These are phyloP conservation scores for Euphrasia confusa DNA, from an alignment of 257 asterid genomes.

Conservation along the genomic window DNA sequence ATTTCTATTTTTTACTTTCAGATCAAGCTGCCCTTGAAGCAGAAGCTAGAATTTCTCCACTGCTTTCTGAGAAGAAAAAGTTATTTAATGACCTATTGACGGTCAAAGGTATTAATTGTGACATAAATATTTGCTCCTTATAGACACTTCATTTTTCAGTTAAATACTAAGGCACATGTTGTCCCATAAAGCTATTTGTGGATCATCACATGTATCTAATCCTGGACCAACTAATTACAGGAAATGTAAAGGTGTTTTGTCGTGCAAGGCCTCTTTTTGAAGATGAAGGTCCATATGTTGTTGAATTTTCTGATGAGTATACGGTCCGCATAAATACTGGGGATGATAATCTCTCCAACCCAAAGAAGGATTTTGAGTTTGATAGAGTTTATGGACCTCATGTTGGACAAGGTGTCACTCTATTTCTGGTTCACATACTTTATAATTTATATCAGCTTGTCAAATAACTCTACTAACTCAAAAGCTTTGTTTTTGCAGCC, in stretches of 20 bases:
- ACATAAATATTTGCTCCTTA: slow-evolving; percentile 12
- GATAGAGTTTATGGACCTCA: slow-evolving; percentile 99
- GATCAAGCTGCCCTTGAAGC: slow-evolving; percentile 92
- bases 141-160: slow-evolving; percentile 14
- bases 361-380: slow-evolving; percentile 96
- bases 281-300: slow-evolving; percentile 79
- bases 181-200: slow-evolving; percentile 18
- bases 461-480: slow-evolving; percentile 29
- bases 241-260: slow-evolving; percentile 85
- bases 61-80: slow-evolving; percentile 80
- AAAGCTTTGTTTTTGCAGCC: slow-evolving; percentile 51
- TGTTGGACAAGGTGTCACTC: slow-evolving; percentile 76
- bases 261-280: slow-evolving; percentile 95
- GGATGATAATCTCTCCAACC: slow-evolving; percentile 67
- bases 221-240: slow-evolving; percentile 44
- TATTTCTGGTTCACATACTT: slow-evolving; percentile 19
- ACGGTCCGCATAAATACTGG: slow-evolving; percentile 74
- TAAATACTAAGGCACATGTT: slow-evolving; percentile 17
- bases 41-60: slow-evolving; percentile 88
- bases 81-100: slow-evolving; percentile 87
- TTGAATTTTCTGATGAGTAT: slow-evolving; percentile 84
- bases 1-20: slow-evolving; percentile 32
- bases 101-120: slow-evolving; percentile 59
- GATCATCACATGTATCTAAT: slow-evolving; percentile 25
- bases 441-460: slow-evolving; percentile 26